These are phyloP conservation scores for Grigorovia transvaalensis DNA, from an alignment of 805 yeast species.

Conservation along the genomic window DNA sequence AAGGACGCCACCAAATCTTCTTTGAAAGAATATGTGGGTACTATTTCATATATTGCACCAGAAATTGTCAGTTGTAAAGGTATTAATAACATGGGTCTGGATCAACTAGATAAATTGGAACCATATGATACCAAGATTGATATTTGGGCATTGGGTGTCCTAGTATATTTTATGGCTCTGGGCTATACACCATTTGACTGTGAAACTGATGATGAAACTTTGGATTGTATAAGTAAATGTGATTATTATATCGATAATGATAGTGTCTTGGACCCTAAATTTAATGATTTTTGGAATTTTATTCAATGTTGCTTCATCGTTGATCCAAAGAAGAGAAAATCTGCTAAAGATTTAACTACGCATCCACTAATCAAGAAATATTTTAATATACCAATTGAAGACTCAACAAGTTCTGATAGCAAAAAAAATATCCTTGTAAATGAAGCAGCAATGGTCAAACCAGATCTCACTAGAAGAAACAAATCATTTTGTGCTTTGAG, in stretches of 20 bases:
- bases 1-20: slow-evolving; percentile 27
- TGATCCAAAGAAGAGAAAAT: slow-evolving; percentile 37
- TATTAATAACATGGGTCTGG: slow-evolving; percentile 15
- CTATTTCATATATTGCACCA: slow-evolving; percentile 69
- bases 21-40: slow-evolving; percentile 47
- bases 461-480: slow-evolving; percentile 7
- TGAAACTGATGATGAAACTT: slow-evolving; percentile 58
- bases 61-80: slow-evolving; percentile 41
- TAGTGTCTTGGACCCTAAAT: slow-evolving; percentile 40
- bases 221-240: slow-evolving; percentile 47
- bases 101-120: slow-evolving; percentile 9
- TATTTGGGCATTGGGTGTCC: slow-evolving; percentile 69
- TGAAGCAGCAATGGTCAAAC: neutral
- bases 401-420: slow-evolving; percentile 1
- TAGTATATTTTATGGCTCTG: slow-evolving; percentile 56
- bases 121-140: slow-evolving; percentile 54
- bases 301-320: slow-evolving; percentile 42
- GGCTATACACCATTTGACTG: slow-evolving; percentile 76
- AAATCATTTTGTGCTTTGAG: slow-evolving; percentile 16
- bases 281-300: slow-evolving; percentile 44
- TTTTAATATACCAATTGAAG: slow-evolving; percentile 6
- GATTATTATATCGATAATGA: slow-evolving; percentile 56
- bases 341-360: slow-evolving; percentile 33
- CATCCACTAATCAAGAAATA: slow-evolving; percentile 34
- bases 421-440: neutral